Conservation (phyloP, 768 basidiomycete genomes). For the Phanerochaete carnosa region DNA sequence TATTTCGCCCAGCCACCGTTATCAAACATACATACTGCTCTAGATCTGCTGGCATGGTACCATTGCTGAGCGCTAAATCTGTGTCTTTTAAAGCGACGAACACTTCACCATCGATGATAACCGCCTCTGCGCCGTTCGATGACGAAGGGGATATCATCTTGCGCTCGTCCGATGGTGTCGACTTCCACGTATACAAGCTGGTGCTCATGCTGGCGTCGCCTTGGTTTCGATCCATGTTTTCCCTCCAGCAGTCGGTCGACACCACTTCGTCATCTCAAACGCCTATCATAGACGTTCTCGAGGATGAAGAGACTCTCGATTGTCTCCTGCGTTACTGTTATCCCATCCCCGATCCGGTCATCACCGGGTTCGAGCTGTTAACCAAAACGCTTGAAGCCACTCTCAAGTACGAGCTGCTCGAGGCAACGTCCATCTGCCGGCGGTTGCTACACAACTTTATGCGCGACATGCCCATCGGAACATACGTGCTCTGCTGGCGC, state of each 20-base stretch:
- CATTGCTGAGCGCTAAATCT: no score
- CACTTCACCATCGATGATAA: neutral
- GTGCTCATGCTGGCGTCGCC: constrained; percentile 53
- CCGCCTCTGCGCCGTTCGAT: constrained; percentile 17
- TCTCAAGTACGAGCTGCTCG: constrained; percentile 24
- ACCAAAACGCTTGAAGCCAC: constrained; percentile 20
- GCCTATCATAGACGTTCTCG: constrained; percentile 10
- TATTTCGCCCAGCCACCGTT: no score
- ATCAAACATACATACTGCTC: no score
- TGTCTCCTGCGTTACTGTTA: constrained; percentile 21
- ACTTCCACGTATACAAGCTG: constrained; percentile 52
- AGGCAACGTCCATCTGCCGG: constrained; percentile 2
- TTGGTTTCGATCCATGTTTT: constrained; percentile 8
- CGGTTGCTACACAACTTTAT: neutral
- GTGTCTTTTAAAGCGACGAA: no score
- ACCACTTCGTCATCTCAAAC: neutral
- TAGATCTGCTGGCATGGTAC: neutral
- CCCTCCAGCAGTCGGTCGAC: neutral
- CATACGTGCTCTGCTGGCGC: constrained; percentile 15
- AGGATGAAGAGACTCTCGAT: constrained; percentile 18
- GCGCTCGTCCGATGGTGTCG: constrained; percentile 30
- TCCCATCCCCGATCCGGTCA: constrained; percentile 14
- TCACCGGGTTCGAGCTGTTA: constrained; percentile 6
- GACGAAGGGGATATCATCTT: constrained; percentile 30
- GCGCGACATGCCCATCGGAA: constrained; percentile 4